Percentiles rank a stretch among this genome's conserved stretches.
Conservation (phyloP, 306 rosid species). For the Coriaria nepalensis region DNA sequence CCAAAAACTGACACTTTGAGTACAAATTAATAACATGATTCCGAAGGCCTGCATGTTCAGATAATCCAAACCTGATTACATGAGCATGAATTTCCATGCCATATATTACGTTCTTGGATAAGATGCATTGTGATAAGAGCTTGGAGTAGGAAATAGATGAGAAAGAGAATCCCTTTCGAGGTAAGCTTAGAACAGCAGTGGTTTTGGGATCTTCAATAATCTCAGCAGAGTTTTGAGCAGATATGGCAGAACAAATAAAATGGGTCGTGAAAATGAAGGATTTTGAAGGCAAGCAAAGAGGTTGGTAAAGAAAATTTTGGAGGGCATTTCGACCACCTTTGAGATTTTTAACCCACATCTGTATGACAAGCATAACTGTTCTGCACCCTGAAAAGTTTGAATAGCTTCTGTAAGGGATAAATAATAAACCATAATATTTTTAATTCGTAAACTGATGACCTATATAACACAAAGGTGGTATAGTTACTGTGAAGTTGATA, state of each 20-base stretch:
- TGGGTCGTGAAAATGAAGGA: conserved; percentile 10
- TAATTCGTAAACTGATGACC: too few relatives aligned
- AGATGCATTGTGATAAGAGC: conserved; percentile 40
- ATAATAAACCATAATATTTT: too few relatives aligned
- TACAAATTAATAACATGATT: conserved; percentile 36
- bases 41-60: conserved; percentile 25
- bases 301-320: conserved; percentile 17
- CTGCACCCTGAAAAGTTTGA: too few relatives aligned
- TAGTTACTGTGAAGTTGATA: too few relatives aligned
- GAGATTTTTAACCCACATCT: too few relatives aligned
- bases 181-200: conserved; percentile 2
- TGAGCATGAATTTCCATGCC: conserved; percentile 63
- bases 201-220: conserved; percentile 10
- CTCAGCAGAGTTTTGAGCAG: conserved; percentile 11
- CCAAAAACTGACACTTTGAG: conserved; percentile 31
- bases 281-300: conserved; percentile 17
- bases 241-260: conserved; percentile 9
- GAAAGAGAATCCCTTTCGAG: conserved; percentile 1
- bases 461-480: too few relatives aligned
- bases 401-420: too few relatives aligned
- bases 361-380: too few relatives aligned
- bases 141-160: conserved; percentile 23
- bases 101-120: conserved; percentile 31
- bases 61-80: conserved; percentile 48
- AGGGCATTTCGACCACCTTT: too few relatives aligned